A percentile compares a stretch with the other conserved stretches of the same genome.
phyloP scores from a whole-genome alignment of 257 asterid genomes.

The Solanum lignicaule region DNA sequence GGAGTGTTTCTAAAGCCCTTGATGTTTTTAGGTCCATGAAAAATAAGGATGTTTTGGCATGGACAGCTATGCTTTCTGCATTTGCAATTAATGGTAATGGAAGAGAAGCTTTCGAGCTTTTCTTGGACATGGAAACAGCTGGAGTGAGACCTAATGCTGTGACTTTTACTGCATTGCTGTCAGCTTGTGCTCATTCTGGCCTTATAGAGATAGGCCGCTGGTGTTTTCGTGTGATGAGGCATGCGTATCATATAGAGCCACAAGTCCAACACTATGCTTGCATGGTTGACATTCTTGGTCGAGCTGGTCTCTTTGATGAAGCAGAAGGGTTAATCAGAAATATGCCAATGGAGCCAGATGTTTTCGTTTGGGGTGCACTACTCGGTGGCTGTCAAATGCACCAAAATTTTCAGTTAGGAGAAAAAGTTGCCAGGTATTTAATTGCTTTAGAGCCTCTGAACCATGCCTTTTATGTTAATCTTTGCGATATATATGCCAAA shows the following conservation, averaged over 20 bases:
- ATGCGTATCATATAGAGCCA: constrained; percentile 32
- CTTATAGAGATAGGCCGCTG: constrained; percentile 46
- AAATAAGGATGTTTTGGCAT: constrained; percentile 56
- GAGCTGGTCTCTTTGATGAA: constrained; percentile 61
- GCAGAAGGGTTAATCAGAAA: constrained; percentile 46
- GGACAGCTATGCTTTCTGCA: constrained; percentile 73
- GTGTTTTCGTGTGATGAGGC: constrained; percentile 40
- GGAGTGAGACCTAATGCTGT: constrained; percentile 59
- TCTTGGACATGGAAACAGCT: constrained; percentile 42
- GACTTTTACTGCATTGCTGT: constrained; percentile 44
- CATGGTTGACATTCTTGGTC: constrained; percentile 59
- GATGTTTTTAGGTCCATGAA: constrained; percentile 49
- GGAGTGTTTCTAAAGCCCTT: constrained; percentile 38
- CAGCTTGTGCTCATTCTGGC: constrained; percentile 72
- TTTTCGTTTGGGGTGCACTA: constrained; percentile 73
- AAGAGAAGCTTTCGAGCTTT: constrained; percentile 41
- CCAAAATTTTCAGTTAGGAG: constrained; percentile 50
- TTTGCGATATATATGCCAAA: constrained; percentile 65
- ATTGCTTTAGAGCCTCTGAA: constrained; percentile 49
- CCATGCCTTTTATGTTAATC: constrained; percentile 59
- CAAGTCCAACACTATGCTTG: constrained; percentile 67
- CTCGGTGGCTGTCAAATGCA: constrained; percentile 81
- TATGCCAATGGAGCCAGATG: constrained; percentile 71
- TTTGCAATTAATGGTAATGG: constrained; percentile 60
- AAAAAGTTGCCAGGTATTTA: constrained; percentile 40